Evolutionary conservation across 257 asterid genomes (phyloP), one percentile per base, ranked within the genome.

Genomic region (Solanum tarijense): DNA sequence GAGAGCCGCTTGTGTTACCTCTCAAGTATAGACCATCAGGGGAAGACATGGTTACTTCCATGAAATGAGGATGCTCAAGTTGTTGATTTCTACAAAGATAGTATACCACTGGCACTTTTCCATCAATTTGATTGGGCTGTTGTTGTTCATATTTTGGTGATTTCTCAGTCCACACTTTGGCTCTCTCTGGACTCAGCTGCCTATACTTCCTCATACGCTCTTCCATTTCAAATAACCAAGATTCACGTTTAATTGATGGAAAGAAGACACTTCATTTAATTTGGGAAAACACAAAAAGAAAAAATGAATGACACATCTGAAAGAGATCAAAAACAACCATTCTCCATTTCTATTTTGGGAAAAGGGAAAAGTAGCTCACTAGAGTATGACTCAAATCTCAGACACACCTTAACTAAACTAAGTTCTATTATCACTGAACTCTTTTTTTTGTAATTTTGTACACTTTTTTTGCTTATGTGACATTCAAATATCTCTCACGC

Each of bases 31-130:
- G 98, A 65, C 99, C 99, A 88, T 93, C 93, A 36, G 98, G 88
- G 35, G 99, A 93, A 85, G 98, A 94, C 74, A 94, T 90, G 48
- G 98, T 92, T 14, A 97, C 98, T 92, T 97, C 98, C 93, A 97
- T 97, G 93, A 97, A 97, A 89, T 97, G 99, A 69, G 99, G 99
- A 90, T 97, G 99, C 90, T 97, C 98, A 60, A 97, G 95, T 71
- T 93, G 98, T 39, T 95, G 92, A 91, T 96, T 96, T 87, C 96
- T 89, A 84, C 95, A 95, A 2, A 97, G 93, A 86, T 97, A 97
- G 90, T 97, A 97, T 88, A 97, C 93, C 58, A 97, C 98, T 2
- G 97, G 93, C 38, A 93, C 98, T 89, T 90, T 93, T 13, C 48
- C 76, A 66, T 41, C 84, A 78, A 7, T 91, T 69, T 69, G 93